phyloP scores from a whole-genome alignment of 1,284 basidiomycete genomes.

The Boletus semigastroideus region DNA sequence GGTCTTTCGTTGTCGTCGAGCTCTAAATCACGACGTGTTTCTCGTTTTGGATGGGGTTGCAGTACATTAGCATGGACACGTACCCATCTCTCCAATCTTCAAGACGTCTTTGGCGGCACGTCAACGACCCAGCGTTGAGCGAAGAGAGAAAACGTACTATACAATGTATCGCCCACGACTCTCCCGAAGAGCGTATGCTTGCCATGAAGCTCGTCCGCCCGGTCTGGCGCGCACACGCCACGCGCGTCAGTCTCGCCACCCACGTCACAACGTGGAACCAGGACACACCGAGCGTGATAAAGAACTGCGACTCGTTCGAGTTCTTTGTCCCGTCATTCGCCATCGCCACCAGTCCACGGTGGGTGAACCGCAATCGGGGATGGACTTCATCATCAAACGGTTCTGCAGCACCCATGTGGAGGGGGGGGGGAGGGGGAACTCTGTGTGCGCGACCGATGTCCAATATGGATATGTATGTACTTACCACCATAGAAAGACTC shows the following conservation, averaged over 20 bases:
- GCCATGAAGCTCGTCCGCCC: conserved; percentile 85
- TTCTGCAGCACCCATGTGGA: conserved; percentile 52
- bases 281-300: conserved; percentile 79
- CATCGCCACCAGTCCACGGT: conserved; percentile 92
- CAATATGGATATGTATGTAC: conserved; percentile 17
- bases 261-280: neutral
- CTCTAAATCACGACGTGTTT: conserved; percentile 49
- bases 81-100: conserved; percentile 86
- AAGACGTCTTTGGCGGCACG: conserved; percentile 62
- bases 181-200: conserved; percentile 89
- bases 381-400: conserved; percentile 95
- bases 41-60: neutral
- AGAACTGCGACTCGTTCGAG: conserved; percentile 88
- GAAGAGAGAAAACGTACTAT: conserved; percentile 58
- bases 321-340: conserved; percentile 87
- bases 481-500: conserved; percentile 88
- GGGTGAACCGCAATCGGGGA: conserved; percentile 78
- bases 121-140: neutral
- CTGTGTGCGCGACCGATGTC: neutral
- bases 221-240: conserved; percentile 47
- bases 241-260: neutral
- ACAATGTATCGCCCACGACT: conserved; percentile 80
- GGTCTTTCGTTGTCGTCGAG: conserved; percentile 81
- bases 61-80: conserved; percentile 18
- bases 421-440: too few relatives aligned